A percentile compares a stretch with the other conserved stretches of the same genome.
phyloP scores from a whole-genome alignment of 805 yeast genomes.

The Lipomyces lipofer region DNA sequence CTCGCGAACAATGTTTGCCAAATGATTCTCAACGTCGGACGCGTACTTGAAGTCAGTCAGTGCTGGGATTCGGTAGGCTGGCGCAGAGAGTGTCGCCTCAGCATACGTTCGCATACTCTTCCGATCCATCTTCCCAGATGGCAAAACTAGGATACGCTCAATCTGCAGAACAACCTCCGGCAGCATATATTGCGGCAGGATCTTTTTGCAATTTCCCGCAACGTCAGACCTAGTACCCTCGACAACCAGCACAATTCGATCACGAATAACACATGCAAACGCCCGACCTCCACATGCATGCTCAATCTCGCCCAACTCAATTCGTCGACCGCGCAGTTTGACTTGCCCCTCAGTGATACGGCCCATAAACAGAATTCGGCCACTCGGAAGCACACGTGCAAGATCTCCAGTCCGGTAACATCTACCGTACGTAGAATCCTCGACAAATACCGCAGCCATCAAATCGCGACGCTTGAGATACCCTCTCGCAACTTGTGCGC shows the following conservation, averaged over 20 bases:
- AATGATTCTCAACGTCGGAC: not conserved
- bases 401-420: constrained; percentile 38
- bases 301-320: constrained; percentile 39
- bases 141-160: constrained; percentile 23
- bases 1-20: constrained; percentile 4
- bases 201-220: constrained; percentile 4
- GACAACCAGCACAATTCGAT: constrained; percentile 17
- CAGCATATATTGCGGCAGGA: constrained; percentile 29
- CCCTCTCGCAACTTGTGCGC: constrained; percentile 37
- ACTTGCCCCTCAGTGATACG: constrained; percentile 36
- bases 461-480: constrained; percentile 34
- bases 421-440: constrained; percentile 21
- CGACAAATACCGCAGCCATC: constrained; percentile 31
- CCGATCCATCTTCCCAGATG: constrained; percentile 32
- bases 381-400: constrained; percentile 31
- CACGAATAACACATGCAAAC: constrained; percentile 12
- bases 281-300: constrained; percentile 15
- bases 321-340: constrained; percentile 39
- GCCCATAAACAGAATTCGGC: constrained; percentile 32
- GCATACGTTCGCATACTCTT: constrained; percentile 5
- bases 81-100: not conserved
- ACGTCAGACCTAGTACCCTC: constrained; percentile 6
- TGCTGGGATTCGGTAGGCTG: too few species aligned
- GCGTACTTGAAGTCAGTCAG: not conserved
- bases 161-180: constrained; percentile 22